phyloP scores from a whole-genome alignment of 2,329 filamentous ascomycete species.

The Hypoxylon sp. region DNA sequence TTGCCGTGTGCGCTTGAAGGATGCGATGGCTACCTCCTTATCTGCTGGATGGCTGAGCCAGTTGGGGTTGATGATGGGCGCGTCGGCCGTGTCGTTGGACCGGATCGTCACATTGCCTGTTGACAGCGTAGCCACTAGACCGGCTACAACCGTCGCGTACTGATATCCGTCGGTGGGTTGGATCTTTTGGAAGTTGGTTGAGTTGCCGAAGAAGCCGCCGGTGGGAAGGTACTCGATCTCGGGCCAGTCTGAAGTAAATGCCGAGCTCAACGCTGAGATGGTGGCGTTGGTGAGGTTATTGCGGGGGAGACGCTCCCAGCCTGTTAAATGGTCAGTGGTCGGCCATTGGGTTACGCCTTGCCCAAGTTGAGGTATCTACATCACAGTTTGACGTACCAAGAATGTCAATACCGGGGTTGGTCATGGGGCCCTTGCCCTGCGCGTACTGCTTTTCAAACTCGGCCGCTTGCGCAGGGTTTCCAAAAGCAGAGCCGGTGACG shows the following conservation, averaged over 20 bases:
- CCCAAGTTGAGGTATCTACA: background rate
- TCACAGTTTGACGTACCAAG: conserved; percentile 16
- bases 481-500: conserved; percentile 17
- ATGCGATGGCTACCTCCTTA: conserved; percentile 60
- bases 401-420: conserved; percentile 26
- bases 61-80: conserved; percentile 62
- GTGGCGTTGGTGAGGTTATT: conserved; percentile 24
- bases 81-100: conserved; percentile 54
- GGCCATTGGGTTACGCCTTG: background rate
- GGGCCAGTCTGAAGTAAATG: conserved; percentile 47
- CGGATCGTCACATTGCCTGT: conserved; percentile 62
- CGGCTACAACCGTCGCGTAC: conserved; percentile 53
- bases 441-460: conserved; percentile 19
- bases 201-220: conserved; percentile 31
- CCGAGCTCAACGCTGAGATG: conserved; percentile 17
- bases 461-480: conserved; percentile 13
- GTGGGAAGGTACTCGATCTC: conserved; percentile 50
- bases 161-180: conserved; percentile 50
- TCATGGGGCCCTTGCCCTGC: conserved; percentile 13
- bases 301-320: conserved; percentile 29
- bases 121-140: conserved; percentile 59
- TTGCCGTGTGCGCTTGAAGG: conserved; percentile 60
- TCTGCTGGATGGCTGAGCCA: conserved; percentile 62
- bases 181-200: conserved; percentile 16
- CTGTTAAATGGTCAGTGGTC: conserved; percentile 8